These are phyloP conservation scores for Eucalyptus erythrocorys DNA, from an alignment of 345 rosid genomes.

Conservation along the genomic window DNA sequence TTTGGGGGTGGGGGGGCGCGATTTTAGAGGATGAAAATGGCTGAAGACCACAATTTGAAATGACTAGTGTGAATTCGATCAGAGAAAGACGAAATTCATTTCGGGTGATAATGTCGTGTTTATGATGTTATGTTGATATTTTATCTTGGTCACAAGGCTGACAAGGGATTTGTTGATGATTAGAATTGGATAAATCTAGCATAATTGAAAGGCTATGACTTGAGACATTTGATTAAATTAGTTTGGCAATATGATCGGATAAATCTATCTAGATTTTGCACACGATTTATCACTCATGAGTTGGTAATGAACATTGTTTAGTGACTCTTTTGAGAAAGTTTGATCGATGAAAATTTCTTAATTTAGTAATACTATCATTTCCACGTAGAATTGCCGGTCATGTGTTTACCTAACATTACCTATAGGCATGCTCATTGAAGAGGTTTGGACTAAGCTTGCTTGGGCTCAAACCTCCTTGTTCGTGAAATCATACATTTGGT, in stretches of 20 bases:
- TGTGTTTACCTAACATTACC: background rate
- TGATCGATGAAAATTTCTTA: background rate
- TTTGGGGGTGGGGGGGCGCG: too few relatives aligned
- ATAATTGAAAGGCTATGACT: background rate
- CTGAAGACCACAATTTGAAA: background rate
- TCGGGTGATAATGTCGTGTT: background rate
- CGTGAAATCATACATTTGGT: background rate
- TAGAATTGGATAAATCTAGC: background rate
- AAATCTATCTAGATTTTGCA: background rate
- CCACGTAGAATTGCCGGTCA: fast-evolving
- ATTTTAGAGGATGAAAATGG: background rate
- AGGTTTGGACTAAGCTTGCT: background rate
- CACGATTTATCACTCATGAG: fast-evolving
- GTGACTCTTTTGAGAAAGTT: background rate
- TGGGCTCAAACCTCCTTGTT: background rate
- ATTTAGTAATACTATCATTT: background rate
- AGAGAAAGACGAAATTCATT: background rate
- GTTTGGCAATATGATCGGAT: background rate
- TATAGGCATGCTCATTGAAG: background rate
- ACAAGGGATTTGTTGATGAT: background rate
- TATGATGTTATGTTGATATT: background rate
- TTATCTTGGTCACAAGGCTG: background rate
- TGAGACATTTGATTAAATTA: background rate
- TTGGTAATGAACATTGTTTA: background rate
- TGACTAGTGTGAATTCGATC: background rate